These are phyloP conservation scores for Backusella macrospora DNA, from an alignment of 192 early-diverging fungal genomes.

Conservation along the genomic window DNA sequence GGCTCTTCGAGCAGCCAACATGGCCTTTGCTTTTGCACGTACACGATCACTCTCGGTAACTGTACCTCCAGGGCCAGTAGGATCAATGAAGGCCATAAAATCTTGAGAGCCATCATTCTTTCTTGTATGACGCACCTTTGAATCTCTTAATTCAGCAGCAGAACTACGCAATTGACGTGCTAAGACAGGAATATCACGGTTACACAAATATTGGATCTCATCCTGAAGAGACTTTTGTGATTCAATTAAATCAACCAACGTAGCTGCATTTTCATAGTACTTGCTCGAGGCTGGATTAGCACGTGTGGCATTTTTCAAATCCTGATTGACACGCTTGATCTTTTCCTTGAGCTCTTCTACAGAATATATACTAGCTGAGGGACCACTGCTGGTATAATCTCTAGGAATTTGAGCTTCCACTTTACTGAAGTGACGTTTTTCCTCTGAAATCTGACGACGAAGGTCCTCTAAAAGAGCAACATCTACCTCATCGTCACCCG, in stretches of 20 bases:
- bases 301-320: constrained; percentile 18
- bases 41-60: constrained; percentile 56
- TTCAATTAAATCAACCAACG: constrained; percentile 32
- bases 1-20: constrained; percentile 57
- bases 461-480: constrained; percentile 24
- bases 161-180: constrained; percentile 46
- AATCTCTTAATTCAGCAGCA: constrained; percentile 42
- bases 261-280: constrained; percentile 20
- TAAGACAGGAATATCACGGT: constrained; percentile 48
- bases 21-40: constrained; percentile 54
- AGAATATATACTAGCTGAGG: constrained; percentile 23
- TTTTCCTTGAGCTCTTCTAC: constrained; percentile 50
- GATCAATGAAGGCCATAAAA: constrained; percentile 37
- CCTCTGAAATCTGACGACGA: constrained; percentile 19
- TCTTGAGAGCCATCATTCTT: constrained; percentile 40
- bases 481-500: background rate
- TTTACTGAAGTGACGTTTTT: constrained; percentile 14
- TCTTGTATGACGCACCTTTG: constrained; percentile 46
- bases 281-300: constrained; percentile 3
- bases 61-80: constrained; percentile 56
- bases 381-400: background rate
- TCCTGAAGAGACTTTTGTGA: constrained; percentile 30
- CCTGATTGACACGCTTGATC: constrained; percentile 46
- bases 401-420: background rate
- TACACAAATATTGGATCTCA: constrained; percentile 46